Evolutionary conservation across 371 early-diverging fungal genomes (phyloP).

Genomic region (Apophysomyces variabilis): DNA sequence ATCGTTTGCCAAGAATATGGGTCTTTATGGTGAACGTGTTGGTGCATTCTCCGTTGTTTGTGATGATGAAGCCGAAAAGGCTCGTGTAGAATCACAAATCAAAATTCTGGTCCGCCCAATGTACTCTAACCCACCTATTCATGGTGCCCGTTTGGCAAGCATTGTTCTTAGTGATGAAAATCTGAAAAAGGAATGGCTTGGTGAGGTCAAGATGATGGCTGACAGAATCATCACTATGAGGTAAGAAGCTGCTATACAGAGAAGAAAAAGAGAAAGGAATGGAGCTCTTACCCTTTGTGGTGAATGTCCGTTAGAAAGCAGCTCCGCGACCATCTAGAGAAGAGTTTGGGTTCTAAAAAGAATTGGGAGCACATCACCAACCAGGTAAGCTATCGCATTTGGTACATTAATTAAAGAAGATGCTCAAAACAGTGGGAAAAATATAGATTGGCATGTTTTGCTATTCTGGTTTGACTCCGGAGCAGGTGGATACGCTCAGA

Average conservation of each 20-base stretch:
- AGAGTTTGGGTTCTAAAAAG: slow-evolving; percentile 72
- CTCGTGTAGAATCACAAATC: slow-evolving; percentile 87
- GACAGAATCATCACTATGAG: slow-evolving; percentile 96
- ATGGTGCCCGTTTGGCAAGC: slow-evolving; percentile 91
- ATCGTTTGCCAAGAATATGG: slow-evolving; percentile 98
- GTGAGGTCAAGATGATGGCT: slow-evolving; percentile 93
- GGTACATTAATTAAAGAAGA: not conserved
- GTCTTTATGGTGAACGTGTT: slow-evolving; percentile 96
- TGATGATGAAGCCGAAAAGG: slow-evolving; percentile 73
- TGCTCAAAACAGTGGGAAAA: not conserved
- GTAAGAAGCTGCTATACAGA: not conserved
- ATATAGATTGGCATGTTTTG: slow-evolving; percentile 95
- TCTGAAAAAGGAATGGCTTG: slow-evolving; percentile 83
- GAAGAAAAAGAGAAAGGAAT: not conserved
- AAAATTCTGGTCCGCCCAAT: slow-evolving; percentile 93
- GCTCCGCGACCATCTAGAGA: slow-evolving; percentile 78
- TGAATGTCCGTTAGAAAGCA: slow-evolving; percentile 26
- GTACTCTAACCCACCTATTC: slow-evolving; percentile 96
- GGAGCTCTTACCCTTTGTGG: not conserved
- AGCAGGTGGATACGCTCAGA: slow-evolving; percentile 82
- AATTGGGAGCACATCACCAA: slow-evolving; percentile 92
- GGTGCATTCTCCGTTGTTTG: slow-evolving; percentile 90
- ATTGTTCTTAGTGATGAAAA: slow-evolving; percentile 75
- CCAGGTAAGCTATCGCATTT: slow-evolving; percentile 45
- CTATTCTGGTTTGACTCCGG: slow-evolving; percentile 89